Evolutionary conservation across 306 rosid species (phyloP).

Genomic region (Ormosia semicastrata): DNA sequence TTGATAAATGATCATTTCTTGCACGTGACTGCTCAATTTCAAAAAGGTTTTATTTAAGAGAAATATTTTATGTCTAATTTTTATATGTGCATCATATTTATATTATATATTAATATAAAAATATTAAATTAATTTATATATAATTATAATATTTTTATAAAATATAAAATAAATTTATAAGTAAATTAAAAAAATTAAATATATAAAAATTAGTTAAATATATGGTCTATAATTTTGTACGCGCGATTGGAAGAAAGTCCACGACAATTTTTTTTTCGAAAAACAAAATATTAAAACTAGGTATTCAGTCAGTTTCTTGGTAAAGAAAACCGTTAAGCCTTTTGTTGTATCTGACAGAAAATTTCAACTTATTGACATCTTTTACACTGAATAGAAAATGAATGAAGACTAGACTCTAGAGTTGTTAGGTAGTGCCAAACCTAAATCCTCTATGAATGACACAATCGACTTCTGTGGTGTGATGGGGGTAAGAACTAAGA

Average conservation of each 20-base stretch:
- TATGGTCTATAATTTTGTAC: no score
- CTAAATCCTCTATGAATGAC: constrained; percentile 8
- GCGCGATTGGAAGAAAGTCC: not conserved
- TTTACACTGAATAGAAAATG: not conserved
- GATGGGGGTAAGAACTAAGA: not conserved
- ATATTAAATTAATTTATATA: no score
- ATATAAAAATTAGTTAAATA: no score
- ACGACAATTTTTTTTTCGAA: not conserved
- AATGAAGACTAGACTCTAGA: not conserved
- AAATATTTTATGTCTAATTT: no score
- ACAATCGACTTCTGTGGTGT: not conserved
- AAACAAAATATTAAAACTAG: no score
- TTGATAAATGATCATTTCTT: not conserved
- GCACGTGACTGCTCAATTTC: not conserved
- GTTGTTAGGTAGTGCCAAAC: constrained; percentile 10
- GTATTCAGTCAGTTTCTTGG: not conserved
- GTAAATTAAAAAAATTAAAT: no score
- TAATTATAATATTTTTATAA: no score
- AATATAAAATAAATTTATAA: no score
- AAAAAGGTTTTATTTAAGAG: no score
- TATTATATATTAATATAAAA: no score
- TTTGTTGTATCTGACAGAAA: not conserved
- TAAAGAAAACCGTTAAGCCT: not conserved
- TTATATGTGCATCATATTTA: no score
- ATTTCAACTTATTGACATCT: not conserved